Evolutionary conservation across 2,329 filamentous ascomycete species (phyloP), one percentile per base, ranked within the genome.

Genomic region (Stenocarpella maydis): DNA sequence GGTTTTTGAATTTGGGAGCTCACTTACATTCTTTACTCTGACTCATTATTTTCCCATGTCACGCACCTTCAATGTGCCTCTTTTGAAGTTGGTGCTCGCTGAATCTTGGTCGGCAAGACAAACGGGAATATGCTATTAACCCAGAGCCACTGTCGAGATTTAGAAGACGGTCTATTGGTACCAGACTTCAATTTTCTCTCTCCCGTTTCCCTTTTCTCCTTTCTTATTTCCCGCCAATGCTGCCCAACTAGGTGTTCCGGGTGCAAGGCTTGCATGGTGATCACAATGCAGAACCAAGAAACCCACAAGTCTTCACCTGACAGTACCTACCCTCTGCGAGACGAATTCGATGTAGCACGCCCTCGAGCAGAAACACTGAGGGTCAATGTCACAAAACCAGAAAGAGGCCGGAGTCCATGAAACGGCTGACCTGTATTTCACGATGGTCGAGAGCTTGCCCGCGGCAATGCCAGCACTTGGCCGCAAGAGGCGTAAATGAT

Each of bases 381-480:
- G 15, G 4, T 2, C n/a, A 14, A 12, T n/a, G 37, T 58, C 21
- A 34, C 54, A 43, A 15, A 58, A 28, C 4, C 3, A 12, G 1
- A 58, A 8, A 3, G 21, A 26, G 7, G 37, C 28, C 9, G 54
- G 54, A 2, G 17, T 14, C 54, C 54, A 43, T 0, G 14, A 14
- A 7, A 28, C 9, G 7, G 24, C 14, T 17, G 1, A 41, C 19
- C 0, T 2, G 14, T 8, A 1, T 4, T 8, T 15, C 53, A 2
- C 12, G 1, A n/a, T 0, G 0, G 4, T 41, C 4, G 14, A 58
- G 41, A 26, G 7, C 12, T 3, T 4, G 6, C 0, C 28, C 19
- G 2, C 5, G 24, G 19, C 50, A 53, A 15, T 14, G 17, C 8
- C 1, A 0, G 5, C 28, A 19, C 3, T 1, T 2, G 1, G 7